Conservation (phyloP, 768 basidiomycete species). For the Russula vinacea region DNA sequence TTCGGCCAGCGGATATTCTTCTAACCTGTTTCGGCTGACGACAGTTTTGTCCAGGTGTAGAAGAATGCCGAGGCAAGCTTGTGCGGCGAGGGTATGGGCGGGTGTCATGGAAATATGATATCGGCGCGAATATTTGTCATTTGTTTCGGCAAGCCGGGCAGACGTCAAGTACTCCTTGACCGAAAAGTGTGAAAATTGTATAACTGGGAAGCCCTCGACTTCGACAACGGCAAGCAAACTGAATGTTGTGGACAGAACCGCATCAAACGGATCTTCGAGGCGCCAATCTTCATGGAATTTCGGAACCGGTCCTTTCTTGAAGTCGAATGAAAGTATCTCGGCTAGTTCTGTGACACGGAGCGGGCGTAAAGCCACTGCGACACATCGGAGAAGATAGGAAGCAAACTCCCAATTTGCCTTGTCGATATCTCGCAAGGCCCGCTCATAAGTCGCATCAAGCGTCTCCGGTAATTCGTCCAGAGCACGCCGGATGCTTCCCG, state of each 20-base stretch:
- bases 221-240: background rate
- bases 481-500: background rate
- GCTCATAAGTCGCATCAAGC: constrained; percentile 2
- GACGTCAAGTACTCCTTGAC: constrained; percentile 14
- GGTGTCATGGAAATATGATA: background rate
- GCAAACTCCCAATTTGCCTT: background rate
- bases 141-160: background rate
- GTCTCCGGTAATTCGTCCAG: constrained; percentile 1
- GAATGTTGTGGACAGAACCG: background rate
- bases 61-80: background rate
- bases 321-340: background rate
- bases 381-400: background rate
- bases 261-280: background rate
- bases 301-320: background rate
- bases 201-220: background rate
- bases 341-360: background rate
- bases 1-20: background rate
- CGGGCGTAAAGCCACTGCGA: background rate
- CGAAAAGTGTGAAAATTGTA: constrained; percentile 9
- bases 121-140: background rate
- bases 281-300: constrained; percentile 1
- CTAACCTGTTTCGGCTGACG: background rate
- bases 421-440: background rate
- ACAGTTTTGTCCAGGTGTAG: background rate
- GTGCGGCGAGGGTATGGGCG: background rate